Conservation (phyloP, 345 rosid species). For the Linum lewisii region DNA sequence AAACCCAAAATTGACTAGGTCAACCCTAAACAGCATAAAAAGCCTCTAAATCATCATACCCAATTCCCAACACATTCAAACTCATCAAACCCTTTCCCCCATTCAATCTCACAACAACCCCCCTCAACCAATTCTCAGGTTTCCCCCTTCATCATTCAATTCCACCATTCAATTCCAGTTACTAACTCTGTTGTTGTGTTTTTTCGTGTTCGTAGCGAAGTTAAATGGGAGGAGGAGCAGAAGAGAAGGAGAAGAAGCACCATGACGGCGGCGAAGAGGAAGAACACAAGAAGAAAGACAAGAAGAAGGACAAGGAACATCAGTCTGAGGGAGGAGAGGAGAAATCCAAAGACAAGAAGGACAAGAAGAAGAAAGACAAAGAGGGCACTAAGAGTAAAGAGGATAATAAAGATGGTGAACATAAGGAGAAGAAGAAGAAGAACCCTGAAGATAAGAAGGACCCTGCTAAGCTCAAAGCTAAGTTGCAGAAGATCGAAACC, state of each 20-base stretch:
- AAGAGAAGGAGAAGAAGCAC: conserved; percentile 12
- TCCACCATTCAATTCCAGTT: not conserved
- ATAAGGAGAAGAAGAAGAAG: conserved; percentile 41
- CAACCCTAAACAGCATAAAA: no score
- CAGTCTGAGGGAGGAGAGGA: conserved; percentile 14
- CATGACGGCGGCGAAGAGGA: conserved; percentile 12
- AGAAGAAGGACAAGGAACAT: conserved; percentile 27
- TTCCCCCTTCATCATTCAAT: no score
- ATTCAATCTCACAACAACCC: no score
- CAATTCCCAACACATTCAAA: no score
- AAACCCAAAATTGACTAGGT: no score
- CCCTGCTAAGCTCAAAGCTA: conserved; percentile 49
- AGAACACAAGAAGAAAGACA: conserved; percentile 1
- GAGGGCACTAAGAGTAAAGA: conserved; percentile 31
- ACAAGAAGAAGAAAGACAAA: conserved; percentile 24
- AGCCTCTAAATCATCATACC: no score
- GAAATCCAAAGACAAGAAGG: conserved; percentile 25
- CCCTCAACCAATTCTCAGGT: no score
- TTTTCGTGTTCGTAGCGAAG: not conserved
- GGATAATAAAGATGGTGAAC: conserved; percentile 19
- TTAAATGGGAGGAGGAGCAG: conserved; percentile 34
- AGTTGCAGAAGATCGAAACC: conserved; percentile 52
- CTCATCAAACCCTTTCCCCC: no score
- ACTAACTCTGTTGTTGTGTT: not conserved
- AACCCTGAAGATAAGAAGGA: conserved; percentile 65